phyloP scores from a whole-genome alignment of 352 stramenopile species.

The Phytophthora meadii region DNA sequence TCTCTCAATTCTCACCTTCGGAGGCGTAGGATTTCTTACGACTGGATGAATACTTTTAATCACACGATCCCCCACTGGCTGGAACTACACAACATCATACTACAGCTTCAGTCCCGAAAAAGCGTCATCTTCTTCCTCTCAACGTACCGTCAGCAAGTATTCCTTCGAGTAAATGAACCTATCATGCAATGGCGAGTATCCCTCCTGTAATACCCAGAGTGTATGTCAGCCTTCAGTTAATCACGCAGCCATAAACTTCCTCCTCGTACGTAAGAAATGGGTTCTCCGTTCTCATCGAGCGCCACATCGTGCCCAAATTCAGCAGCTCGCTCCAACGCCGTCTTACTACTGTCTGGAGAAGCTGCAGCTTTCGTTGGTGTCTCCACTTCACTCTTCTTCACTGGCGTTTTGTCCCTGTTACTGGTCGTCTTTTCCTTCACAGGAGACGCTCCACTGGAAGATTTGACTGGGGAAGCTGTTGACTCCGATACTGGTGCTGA shows the following conservation, averaged over 20 bases:
- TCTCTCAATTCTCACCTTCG: constrained; percentile 35
- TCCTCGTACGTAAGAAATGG: constrained; percentile 45
- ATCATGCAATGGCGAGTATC: constrained; percentile 43
- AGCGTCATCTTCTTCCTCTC: neutral
- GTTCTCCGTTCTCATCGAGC: constrained; percentile 33
- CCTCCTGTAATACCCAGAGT: constrained; percentile 23
- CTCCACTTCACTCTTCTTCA: constrained; percentile 17
- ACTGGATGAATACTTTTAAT: constrained; percentile 54
- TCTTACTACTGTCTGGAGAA: constrained; percentile 19
- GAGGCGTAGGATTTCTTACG: constrained; percentile 45
- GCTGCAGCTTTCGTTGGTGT: neutral
- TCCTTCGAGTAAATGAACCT: constrained; percentile 70
- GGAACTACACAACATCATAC: constrained; percentile 49
- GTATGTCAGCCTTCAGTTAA: constrained; percentile 2
- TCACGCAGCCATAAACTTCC: neutral
- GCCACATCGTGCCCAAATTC: constrained; percentile 25
- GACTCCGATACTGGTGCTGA: constrained; percentile 20
- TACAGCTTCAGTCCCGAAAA: constrained; percentile 3
- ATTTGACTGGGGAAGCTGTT: constrained; percentile 27
- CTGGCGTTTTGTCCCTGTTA: neutral
- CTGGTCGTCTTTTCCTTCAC: constrained; percentile 16
- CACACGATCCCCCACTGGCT: constrained; percentile 54
- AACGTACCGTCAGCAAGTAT: constrained; percentile 57
- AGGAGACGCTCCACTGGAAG: constrained; percentile 16
- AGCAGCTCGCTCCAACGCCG: constrained; percentile 16